Conservation (phyloP, 768 basidiomycete species). For the Megacollybia marginata region DNA sequence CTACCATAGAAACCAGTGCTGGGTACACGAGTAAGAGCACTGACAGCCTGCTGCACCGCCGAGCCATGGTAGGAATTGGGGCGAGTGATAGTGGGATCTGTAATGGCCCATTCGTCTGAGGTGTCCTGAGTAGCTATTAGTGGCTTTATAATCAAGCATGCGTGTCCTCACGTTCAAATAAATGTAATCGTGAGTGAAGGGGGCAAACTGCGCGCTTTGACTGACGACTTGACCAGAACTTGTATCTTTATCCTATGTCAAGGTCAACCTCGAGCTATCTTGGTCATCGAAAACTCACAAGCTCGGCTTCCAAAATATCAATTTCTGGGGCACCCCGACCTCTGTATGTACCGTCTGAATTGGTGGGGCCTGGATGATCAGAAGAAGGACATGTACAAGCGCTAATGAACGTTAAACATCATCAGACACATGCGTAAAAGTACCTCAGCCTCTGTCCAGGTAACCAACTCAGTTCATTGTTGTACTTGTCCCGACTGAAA, state of each 20-base stretch:
- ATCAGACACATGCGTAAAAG: slow-evolving; percentile 13
- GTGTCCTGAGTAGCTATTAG: slow-evolving; percentile 8
- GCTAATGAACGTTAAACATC: slow-evolving; percentile 21
- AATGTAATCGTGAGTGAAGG: slow-evolving; percentile 36
- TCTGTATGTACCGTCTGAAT: slow-evolving; percentile 3
- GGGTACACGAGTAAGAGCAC: slow-evolving; percentile 38
- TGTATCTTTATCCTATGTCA: slow-evolving; percentile 35
- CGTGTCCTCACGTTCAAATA: slow-evolving; percentile 19
- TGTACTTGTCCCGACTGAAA: slow-evolving; percentile 40
- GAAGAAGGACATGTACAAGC: slow-evolving; percentile 70
- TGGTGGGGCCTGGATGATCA: slow-evolving; percentile 70
- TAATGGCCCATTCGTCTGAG: slow-evolving; percentile 25
- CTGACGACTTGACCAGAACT: slow-evolving; percentile 50
- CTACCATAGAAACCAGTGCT: slow-evolving; percentile 51
- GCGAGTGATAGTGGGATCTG: slow-evolving; percentile 21
- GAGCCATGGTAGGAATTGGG: slow-evolving; percentile 41
- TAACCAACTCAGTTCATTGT: slow-evolving; percentile 63
- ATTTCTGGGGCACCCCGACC: slow-evolving; percentile 72
- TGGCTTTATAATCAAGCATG: not conserved
- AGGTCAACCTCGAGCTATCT: too few relatives aligned
- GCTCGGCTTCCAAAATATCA: slow-evolving; percentile 74
- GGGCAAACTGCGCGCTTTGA: slow-evolving; percentile 71
- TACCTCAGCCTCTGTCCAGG: slow-evolving; percentile 72
- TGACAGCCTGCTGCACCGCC: slow-evolving; percentile 53
- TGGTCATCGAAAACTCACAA: not conserved